Percentiles rank a stretch among this genome's conserved stretches.
Conservation (phyloP, 2,329 filamentous ascomycete genomes). For the Exophiala oligosperma region DNA sequence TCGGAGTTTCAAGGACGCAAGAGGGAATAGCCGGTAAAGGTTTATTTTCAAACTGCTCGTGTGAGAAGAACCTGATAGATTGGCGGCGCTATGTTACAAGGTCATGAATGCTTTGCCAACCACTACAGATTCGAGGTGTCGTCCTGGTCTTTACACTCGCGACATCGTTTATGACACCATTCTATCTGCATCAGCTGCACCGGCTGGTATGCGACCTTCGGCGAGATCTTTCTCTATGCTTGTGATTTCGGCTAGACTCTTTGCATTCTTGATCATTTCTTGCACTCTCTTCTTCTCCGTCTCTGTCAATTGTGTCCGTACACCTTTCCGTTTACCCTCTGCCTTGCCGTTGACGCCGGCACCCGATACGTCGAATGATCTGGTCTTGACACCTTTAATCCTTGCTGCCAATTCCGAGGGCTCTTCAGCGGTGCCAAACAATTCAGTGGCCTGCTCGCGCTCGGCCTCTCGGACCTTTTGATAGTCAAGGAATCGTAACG, state of each 20-base stretch:
- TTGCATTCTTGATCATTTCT: constrained; percentile 83
- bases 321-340: constrained; percentile 58
- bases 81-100: too few species aligned
- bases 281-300: constrained; percentile 83
- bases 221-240: constrained; percentile 87
- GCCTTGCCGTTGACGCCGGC: constrained; percentile 43
- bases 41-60: too few species aligned
- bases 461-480: constrained; percentile 87
- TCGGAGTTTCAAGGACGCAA: background rate
- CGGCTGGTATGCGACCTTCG: constrained; percentile 80
- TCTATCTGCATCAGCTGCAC: constrained; percentile 44
- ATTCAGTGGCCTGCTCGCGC: constrained; percentile 69
- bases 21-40: too few species aligned
- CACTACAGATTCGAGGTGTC: too few species aligned
- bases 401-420: constrained; percentile 79
- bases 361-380: constrained; percentile 59
- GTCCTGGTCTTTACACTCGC: too few species aligned
- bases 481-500: constrained; percentile 88
- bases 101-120: too few species aligned
- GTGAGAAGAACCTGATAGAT: too few species aligned
- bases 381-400: constrained; percentile 84
- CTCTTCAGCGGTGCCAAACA: constrained; percentile 78
- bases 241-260: constrained; percentile 86
- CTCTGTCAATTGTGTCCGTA: constrained; percentile 81
- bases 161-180: constrained; percentile 27